Conservation (phyloP, 225 moss, liverwort and hornwort genomes). For the Marchantia polymorpha region DNA sequence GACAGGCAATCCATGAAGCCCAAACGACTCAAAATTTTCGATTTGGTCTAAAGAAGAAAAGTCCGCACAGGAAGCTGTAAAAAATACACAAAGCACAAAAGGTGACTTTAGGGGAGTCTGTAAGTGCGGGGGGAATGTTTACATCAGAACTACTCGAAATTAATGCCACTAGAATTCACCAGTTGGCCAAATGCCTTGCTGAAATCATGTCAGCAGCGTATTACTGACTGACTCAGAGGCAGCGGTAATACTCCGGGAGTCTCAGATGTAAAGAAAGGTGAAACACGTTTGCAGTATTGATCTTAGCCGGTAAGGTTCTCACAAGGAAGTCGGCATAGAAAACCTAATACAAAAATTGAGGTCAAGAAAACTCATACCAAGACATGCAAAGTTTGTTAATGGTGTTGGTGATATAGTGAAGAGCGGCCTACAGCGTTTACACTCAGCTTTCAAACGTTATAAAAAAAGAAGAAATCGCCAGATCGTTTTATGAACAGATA, state of each 20-base stretch:
- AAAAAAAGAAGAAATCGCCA: neutral
- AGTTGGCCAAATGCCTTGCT: neutral
- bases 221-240: no score
- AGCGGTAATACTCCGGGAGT: neutral
- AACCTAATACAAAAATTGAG: neutral
- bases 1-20: slow-evolving; percentile 17
- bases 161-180: neutral
- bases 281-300: neutral
- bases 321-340: no score
- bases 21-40: slow-evolving; percentile 6
- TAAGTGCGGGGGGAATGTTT: neutral
- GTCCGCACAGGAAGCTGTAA: slow-evolving; percentile 20
- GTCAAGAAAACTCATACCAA: neutral
- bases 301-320: no score
- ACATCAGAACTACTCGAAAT: neutral
- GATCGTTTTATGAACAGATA: neutral
- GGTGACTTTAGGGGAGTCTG: neutral
- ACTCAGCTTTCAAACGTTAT: neutral
- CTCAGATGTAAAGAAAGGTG: neutral
- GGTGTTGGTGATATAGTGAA: neutral
- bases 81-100: slow-evolving; percentile 3
- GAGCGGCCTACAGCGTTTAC: neutral
- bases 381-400: neutral
- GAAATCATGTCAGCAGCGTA: neutral
- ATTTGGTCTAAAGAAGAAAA: slow-evolving; percentile 7